These are phyloP conservation scores for Fremontodendron californicum DNA, from an alignment of 345 rosid species.

Conservation along the genomic window DNA sequence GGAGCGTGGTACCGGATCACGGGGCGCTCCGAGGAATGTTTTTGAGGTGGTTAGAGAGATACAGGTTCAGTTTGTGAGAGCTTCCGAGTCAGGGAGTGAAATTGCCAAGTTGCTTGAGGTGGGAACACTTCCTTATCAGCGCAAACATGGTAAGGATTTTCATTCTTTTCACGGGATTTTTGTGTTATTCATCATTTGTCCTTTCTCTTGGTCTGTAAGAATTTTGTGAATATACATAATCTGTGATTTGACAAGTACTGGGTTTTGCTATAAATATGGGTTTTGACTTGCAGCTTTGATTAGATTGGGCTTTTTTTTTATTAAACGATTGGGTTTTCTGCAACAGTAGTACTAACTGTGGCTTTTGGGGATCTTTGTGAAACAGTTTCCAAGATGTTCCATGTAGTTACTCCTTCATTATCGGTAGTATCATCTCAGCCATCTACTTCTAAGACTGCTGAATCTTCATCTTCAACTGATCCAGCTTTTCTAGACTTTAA, in stretches of 20 bases:
- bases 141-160: conserved; percentile 55
- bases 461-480: conserved; percentile 37
- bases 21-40: conserved; percentile 42
- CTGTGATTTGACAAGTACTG: background rate
- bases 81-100: conserved; percentile 78
- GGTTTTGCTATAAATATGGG: background rate
- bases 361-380: conserved; percentile 24
- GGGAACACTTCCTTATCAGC: conserved; percentile 74
- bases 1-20: conserved; percentile 32
- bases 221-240: background rate
- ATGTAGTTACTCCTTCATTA: conserved; percentile 50
- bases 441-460: conserved; percentile 52
- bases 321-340: background rate
- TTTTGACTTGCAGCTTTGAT: conserved; percentile 6
- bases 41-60: conserved; percentile 64
- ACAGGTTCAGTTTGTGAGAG: conserved; percentile 64
- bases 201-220: conserved; percentile 20
- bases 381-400: conserved; percentile 66
- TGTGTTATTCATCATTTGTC: background rate
- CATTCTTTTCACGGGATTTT: background rate
- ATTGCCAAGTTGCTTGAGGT: conserved; percentile 83
- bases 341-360: conserved; percentile 11
- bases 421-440: conserved; percentile 50
- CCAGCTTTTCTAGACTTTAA: conserved; percentile 46
- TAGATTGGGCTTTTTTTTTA: background rate